A percentile compares a stretch with the other conserved stretches of the same genome.
Evolutionary conservation across 139 green algal species (phyloP).

Genomic region (Parachlorella kessleri): DNA sequence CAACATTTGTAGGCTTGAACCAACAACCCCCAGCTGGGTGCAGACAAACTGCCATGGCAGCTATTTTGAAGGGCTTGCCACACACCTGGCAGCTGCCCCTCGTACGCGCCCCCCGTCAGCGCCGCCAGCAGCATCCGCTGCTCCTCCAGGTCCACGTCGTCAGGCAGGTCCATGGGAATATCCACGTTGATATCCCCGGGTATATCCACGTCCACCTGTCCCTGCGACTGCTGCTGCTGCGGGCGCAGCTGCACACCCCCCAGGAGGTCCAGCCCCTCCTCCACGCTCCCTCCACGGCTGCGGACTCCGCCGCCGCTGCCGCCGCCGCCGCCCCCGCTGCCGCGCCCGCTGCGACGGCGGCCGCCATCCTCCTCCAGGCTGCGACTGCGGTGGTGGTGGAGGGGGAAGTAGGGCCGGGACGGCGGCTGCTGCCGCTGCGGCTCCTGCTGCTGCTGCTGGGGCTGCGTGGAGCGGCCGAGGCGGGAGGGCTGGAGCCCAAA

Average conservation of each 20-base stretch:
- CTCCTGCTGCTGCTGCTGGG: too few relatives aligned
- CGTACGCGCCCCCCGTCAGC: slow-evolving; percentile 31
- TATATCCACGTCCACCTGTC: background rate
- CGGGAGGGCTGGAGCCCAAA: too few relatives aligned
- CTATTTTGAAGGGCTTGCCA: too few relatives aligned
- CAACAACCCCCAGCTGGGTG: too few relatives aligned
- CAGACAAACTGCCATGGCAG: too few relatives aligned
- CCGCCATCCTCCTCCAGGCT: too few relatives aligned
- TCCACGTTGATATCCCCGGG: background rate
- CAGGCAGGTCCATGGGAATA: slow-evolving; percentile 2
- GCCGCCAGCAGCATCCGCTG: slow-evolving; percentile 49
- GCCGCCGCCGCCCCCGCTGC: slow-evolving; percentile 1
- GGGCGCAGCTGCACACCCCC: background rate
- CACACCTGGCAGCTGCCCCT: slow-evolving; percentile 15
- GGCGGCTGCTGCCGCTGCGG: too few relatives aligned
- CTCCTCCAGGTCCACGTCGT: slow-evolving; percentile 46
- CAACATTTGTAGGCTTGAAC: too few relatives aligned
- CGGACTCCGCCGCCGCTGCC: slow-evolving; percentile 15
- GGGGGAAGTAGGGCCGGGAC: too few relatives aligned
- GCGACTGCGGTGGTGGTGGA: too few relatives aligned
- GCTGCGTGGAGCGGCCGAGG: too few relatives aligned
- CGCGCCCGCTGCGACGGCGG: too few relatives aligned
- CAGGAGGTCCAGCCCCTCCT: background rate
- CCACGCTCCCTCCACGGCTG: background rate
- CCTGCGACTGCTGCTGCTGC: background rate